A percentile compares a stretch with the other conserved stretches of the same genome.
These are phyloP conservation scores for Candida albicans DNA, from an alignment of 1,139 yeast genomes.

Conservation along the genomic window DNA sequence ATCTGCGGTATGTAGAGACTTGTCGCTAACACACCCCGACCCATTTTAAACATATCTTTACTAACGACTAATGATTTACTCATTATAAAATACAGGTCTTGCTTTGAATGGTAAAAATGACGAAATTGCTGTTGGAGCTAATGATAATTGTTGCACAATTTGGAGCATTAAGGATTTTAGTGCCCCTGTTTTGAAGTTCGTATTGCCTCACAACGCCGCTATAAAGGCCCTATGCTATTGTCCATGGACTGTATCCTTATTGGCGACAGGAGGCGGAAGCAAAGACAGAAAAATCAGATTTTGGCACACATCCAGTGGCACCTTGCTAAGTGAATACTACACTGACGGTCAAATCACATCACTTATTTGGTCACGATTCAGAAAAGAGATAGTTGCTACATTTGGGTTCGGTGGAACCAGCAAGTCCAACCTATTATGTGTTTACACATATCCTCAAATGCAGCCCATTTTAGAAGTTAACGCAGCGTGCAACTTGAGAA, in stretches of 20 bases:
- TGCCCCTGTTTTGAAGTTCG: constrained; percentile 44
- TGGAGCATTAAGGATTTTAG: constrained; percentile 54
- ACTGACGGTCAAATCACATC: constrained; percentile 80
- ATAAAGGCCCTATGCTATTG: constrained; percentile 47
- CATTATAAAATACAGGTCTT: constrained; percentile 37
- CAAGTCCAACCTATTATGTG: constrained; percentile 48
- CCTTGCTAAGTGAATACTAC: constrained; percentile 52
- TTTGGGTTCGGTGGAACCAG: constrained; percentile 73
- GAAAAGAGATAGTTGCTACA: constrained; percentile 69
- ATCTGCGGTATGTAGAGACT: constrained; percentile 56
- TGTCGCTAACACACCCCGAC: too few species aligned
- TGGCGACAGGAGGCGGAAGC: constrained; percentile 49
- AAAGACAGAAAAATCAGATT: constrained; percentile 55
- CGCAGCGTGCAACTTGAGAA: constrained; percentile 55
- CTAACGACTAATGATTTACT: constrained; percentile 4
- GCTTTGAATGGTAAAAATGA: constrained; percentile 49
- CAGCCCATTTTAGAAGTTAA: constrained; percentile 48
- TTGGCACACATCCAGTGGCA: constrained; percentile 83
- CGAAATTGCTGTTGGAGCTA: constrained; percentile 69
- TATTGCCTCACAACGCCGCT: constrained; percentile 46
- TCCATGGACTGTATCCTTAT: constrained; percentile 42
- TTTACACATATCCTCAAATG: constrained; percentile 70
- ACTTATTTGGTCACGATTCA: constrained; percentile 67
- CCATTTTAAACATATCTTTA: constrained; percentile 4
- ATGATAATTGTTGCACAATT: constrained; percentile 67